These are phyloP conservation scores for Sugiyamaella valdiviana DNA, from an alignment of 805 yeast genomes.

Conservation along the genomic window DNA sequence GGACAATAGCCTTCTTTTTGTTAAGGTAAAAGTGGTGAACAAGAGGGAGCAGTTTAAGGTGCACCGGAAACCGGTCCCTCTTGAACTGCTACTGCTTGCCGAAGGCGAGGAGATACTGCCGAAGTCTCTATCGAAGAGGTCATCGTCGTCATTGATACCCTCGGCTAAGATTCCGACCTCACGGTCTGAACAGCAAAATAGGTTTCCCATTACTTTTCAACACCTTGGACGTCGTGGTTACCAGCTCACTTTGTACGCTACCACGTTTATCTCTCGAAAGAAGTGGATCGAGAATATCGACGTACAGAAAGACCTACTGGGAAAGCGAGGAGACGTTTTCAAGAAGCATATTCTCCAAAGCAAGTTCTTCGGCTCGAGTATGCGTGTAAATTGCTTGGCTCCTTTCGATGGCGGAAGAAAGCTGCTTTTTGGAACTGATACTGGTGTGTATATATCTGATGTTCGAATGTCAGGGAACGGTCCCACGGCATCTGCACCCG, in stretches of 20 bases:
- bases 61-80: slow-evolving; percentile 54
- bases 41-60: slow-evolving; percentile 90
- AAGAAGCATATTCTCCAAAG: slow-evolving; percentile 70
- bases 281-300: slow-evolving; percentile 74
- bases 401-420: slow-evolving; percentile 94
- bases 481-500: slow-evolving; percentile 41
- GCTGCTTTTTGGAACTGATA: slow-evolving; percentile 82
- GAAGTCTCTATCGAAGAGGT: slow-evolving; percentile 32
- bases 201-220: slow-evolving; percentile 43
- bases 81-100: slow-evolving; percentile 36
- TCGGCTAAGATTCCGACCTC: slow-evolving; percentile 26
- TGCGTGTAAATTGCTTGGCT: slow-evolving; percentile 83
- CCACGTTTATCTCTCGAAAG: slow-evolving; percentile 53
- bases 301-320: slow-evolving; percentile 68
- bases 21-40: slow-evolving; percentile 77
- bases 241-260: slow-evolving; percentile 38
- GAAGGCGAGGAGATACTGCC: slow-evolving; percentile 75
- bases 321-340: slow-evolving; percentile 70
- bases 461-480: slow-evolving; percentile 47
- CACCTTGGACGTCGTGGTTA: slow-evolving; percentile 46
- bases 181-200: slow-evolving; percentile 17
- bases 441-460: slow-evolving; percentile 81
- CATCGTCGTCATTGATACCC: slow-evolving; percentile 27
- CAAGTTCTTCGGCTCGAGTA: slow-evolving; percentile 62
- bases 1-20: slow-evolving; percentile 82